These are phyloP conservation scores for Phascolomyces articulosus DNA, from an alignment of 371 early-diverging fungal species.

Conservation along the genomic window DNA sequence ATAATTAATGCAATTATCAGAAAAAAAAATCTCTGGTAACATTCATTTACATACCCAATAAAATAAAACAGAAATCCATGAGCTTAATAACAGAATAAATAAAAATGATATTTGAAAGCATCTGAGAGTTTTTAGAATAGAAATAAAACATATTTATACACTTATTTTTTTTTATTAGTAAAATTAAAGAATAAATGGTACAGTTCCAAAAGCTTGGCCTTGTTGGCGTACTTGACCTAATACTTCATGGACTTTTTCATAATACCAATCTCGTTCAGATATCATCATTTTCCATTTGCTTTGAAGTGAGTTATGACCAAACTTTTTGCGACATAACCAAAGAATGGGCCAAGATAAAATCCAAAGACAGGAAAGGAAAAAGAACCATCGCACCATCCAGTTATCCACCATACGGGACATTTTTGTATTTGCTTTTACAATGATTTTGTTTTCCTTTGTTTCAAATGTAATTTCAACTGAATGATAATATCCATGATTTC, in stretches of 20 bases:
- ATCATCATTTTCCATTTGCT: slow-evolving; percentile 45
- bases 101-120: no score
- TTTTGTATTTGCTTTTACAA: slow-evolving; percentile 31
- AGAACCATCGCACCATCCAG: slow-evolving; percentile 23
- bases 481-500: slow-evolving; percentile 34
- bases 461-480: slow-evolving; percentile 36
- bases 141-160: not conserved
- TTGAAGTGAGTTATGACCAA: slow-evolving; percentile 39
- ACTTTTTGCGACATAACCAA: slow-evolving; percentile 28
- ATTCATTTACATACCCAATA: no score
- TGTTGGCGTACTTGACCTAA: slow-evolving; percentile 7
- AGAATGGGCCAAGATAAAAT: slow-evolving; percentile 38
- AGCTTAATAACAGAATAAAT: no score
- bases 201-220: slow-evolving; percentile 8
- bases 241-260: slow-evolving; percentile 10
- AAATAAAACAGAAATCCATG: no score
- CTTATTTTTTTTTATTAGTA: not conserved
- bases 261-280: slow-evolving; percentile 40
- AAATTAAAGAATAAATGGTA: slow-evolving; percentile 7
- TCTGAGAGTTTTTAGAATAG: no score
- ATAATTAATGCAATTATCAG: no score
- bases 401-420: slow-evolving; percentile 35
- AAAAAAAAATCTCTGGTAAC: no score
- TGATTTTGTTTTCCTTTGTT: slow-evolving; percentile 35
- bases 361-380: slow-evolving; percentile 44